Evolutionary conservation across 192 early-diverging fungal species (phyloP).

Genomic region (Coemansia guatemalensis): DNA sequence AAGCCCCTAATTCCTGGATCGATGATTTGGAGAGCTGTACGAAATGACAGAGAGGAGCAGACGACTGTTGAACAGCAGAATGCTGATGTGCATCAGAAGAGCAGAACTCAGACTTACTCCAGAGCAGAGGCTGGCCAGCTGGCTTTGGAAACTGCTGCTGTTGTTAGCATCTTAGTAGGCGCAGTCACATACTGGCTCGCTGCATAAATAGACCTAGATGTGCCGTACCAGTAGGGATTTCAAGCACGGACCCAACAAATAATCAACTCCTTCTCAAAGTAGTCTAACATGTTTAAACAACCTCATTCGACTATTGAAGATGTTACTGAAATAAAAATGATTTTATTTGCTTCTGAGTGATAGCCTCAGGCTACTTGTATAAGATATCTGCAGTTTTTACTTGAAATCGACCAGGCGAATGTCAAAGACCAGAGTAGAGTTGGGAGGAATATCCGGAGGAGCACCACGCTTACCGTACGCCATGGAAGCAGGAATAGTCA

Average conservation of each 20-base stretch:
- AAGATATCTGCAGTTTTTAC: too few species aligned
- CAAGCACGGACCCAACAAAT: too few species aligned
- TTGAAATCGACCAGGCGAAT: conserved; percentile 79
- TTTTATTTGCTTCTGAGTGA: too few species aligned
- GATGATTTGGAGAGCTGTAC: conserved; percentile 24
- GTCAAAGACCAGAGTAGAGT: conserved; percentile 89
- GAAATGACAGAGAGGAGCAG: not conserved
- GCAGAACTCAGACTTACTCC: not conserved
- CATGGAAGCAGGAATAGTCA: conserved; percentile 84
- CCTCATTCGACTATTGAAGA: too few species aligned
- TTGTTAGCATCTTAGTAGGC: conserved; percentile 10
- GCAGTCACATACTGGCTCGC: conserved; percentile 9
- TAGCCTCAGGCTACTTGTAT: too few species aligned
- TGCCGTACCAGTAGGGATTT: too few species aligned
- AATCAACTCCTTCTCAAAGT: too few species aligned
- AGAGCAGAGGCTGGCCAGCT: conserved; percentile 25
- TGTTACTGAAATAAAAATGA: too few species aligned
- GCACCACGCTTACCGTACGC: conserved; percentile 78
- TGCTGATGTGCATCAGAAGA: not conserved
- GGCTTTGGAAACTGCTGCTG: conserved; percentile 26
- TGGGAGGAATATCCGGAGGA: conserved; percentile 89
- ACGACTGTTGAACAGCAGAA: conserved; percentile 1
- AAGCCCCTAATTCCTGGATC: conserved; percentile 13
- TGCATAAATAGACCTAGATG: not conserved
- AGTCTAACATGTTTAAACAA: too few species aligned